A percentile compares a stretch with the other conserved stretches of the same genome.
Conservation (phyloP, 2,329 filamentous ascomycete species). For the Colletotrichum sansevieriae region DNA sequence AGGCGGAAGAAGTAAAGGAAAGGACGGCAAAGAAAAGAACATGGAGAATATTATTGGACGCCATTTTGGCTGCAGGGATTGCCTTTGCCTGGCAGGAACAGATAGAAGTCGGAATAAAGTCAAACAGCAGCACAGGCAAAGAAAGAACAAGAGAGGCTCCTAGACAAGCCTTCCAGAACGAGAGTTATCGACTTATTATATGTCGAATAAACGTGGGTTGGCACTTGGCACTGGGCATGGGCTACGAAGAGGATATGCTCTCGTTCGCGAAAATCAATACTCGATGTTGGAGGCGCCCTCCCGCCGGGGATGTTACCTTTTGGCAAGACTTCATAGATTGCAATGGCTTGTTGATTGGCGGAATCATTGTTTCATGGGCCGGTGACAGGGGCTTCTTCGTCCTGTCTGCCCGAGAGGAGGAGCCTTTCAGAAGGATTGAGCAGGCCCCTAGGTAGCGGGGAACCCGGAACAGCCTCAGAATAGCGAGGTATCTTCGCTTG, state of each 20-base stretch:
- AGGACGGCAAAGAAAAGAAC: constrained; percentile 45
- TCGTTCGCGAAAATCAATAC: constrained; percentile 22
- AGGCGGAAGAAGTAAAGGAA: constrained; percentile 47
- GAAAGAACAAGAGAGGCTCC: constrained; percentile 12
- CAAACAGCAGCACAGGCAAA: constrained; percentile 12
- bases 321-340: constrained; percentile 15
- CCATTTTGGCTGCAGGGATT: constrained; percentile 25
- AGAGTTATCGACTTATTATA: constrained; percentile 26
- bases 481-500: no score
- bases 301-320: constrained; percentile 28
- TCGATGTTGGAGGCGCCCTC: constrained; percentile 7
- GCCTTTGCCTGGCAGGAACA: constrained; percentile 20
- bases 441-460: no score
- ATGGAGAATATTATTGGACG: constrained; percentile 33
- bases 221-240: constrained; percentile 7
- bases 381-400: constrained; percentile 24
- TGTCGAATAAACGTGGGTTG: neutral
- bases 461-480: no score
- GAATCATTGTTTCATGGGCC: constrained; percentile 34
- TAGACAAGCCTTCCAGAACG: neutral
- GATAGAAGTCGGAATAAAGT: constrained; percentile 22
- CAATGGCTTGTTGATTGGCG: constrained; percentile 34
- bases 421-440: no score
- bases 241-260: neutral
- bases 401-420: constrained; percentile 19